phyloP scores from a whole-genome alignment of 108 stramenopile genomes.

The Skeletonema potamos region DNA sequence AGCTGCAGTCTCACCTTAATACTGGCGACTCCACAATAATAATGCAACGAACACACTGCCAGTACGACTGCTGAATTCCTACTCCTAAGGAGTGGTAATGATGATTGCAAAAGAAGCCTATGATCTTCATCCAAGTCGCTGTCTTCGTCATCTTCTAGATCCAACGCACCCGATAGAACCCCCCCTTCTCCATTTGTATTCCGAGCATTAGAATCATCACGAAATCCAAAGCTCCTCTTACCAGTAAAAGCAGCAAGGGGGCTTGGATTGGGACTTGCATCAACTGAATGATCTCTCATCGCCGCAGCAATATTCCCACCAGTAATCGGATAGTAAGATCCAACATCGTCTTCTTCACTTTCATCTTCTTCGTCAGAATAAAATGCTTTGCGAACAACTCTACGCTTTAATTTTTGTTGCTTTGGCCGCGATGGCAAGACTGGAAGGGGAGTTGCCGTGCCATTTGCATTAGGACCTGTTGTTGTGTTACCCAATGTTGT shows the following conservation, averaged over 20 bases:
- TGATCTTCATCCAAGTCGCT: slow-evolving; percentile 92
- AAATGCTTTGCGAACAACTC: slow-evolving; percentile 92
- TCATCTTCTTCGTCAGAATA: slow-evolving; percentile 98
- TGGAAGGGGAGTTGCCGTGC: slow-evolving; percentile 1
- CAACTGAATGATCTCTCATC: slow-evolving; percentile 30
- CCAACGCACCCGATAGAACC: slow-evolving; percentile 3
- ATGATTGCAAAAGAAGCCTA: slow-evolving; percentile 73
- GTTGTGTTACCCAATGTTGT: slow-evolving; percentile 10
- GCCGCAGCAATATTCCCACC: slow-evolving; percentile 36
- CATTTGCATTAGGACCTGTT: slow-evolving; percentile 13
- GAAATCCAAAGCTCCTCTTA: slow-evolving; percentile 14
- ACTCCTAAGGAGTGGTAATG: slow-evolving; percentile 91
- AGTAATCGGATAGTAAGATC: slow-evolving; percentile 14
- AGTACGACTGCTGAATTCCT: slow-evolving; percentile 96
- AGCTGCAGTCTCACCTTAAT: slow-evolving; percentile 46
- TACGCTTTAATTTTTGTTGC: slow-evolving; percentile 60
- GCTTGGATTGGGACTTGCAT: slow-evolving; percentile 21
- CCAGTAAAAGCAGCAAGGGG: neutral
- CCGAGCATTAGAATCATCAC: slow-evolving; percentile 31
- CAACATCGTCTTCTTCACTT: slow-evolving; percentile 82
- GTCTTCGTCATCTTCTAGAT: slow-evolving; percentile 63
- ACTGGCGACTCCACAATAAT: slow-evolving; percentile 90
- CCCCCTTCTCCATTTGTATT: slow-evolving; percentile 15
- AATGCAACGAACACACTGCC: slow-evolving; percentile 91
- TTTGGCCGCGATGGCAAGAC: slow-evolving; percentile 25